phyloP scores from a whole-genome alignment of 768 basidiomycete genomes.

The Lactifluus hygrophoroides region DNA sequence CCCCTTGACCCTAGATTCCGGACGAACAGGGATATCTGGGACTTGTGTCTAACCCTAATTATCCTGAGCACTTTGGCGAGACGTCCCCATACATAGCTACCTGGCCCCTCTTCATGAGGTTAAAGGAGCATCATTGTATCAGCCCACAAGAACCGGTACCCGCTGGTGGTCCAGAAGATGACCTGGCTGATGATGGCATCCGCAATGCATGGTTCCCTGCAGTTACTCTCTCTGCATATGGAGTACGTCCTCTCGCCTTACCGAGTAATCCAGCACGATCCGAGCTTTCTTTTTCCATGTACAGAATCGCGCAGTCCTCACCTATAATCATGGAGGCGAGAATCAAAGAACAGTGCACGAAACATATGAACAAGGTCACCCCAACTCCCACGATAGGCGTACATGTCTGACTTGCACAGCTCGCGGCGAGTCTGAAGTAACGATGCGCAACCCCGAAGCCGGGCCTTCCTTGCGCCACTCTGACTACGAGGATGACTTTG shows the following conservation, averaged over 20 bases:
- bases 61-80: slow-evolving; percentile 26
- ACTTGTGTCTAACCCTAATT: slow-evolving; percentile 23
- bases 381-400: slow-evolving; percentile 36
- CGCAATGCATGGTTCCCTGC: slow-evolving; percentile 35
- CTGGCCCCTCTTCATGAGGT: slow-evolving; percentile 49
- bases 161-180: slow-evolving; percentile 20
- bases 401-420: slow-evolving; percentile 27
- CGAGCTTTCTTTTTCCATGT: not conserved
- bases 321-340: not conserved
- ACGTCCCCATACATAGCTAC: slow-evolving; percentile 30
- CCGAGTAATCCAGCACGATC: not conserved
- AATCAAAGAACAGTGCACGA: slow-evolving; percentile 26
- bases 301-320: slow-evolving; percentile 5
- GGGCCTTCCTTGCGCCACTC: not conserved
- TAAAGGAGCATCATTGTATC: slow-evolving; percentile 46
- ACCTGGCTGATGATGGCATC: slow-evolving; percentile 31
- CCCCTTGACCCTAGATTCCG: slow-evolving; percentile 27
- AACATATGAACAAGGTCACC: slow-evolving; percentile 31
- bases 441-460: not conserved
- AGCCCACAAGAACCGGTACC: slow-evolving; percentile 31
- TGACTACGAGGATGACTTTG: slow-evolving; percentile 24
- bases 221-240: slow-evolving; percentile 16
- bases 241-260: slow-evolving; percentile 22
- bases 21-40: slow-evolving; percentile 25
- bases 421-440: slow-evolving; percentile 7